A percentile compares a stretch with the other conserved stretches of the same genome.
phyloP scores from a whole-genome alignment of 805 yeast species.

The Deakozyma indianensis region DNA sequence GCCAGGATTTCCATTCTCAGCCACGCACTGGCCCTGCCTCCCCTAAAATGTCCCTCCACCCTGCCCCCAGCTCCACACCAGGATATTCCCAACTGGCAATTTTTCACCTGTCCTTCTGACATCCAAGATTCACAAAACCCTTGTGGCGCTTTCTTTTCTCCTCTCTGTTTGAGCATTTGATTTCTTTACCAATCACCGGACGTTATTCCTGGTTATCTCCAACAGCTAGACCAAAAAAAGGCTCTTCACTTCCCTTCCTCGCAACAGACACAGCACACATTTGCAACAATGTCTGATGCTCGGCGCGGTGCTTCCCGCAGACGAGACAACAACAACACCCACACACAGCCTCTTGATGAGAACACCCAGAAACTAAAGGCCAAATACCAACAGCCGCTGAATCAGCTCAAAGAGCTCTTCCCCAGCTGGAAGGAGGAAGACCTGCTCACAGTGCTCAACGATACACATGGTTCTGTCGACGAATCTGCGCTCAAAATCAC shows the following conservation, averaged over 20 bases:
- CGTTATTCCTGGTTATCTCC: too few species aligned
- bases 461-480: slow-evolving; percentile 58
- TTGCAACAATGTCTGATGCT: slow-evolving; percentile 5
- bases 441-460: slow-evolving; percentile 57
- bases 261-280: too few species aligned
- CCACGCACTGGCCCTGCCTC: too few species aligned
- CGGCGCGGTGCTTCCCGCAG: slow-evolving; percentile 6
- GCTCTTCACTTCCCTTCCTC: too few species aligned
- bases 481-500: slow-evolving; percentile 76
- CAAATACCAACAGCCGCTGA: slow-evolving; percentile 23
- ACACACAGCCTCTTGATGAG: slow-evolving; percentile 13
- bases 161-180: neutral
- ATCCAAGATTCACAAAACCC: neutral
- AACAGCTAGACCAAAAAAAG: too few species aligned
- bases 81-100: neutral
- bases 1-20: too few species aligned
- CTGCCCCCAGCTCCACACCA: too few species aligned
- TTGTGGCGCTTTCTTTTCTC: neutral
- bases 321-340: slow-evolving; percentile 2
- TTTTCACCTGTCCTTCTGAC: neutral
- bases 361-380: slow-evolving; percentile 21
- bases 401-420: slow-evolving; percentile 66
- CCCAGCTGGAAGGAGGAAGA: slow-evolving; percentile 92
- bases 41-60: too few species aligned
- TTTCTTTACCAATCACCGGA: too few species aligned